Evolutionary conservation across 495 filamentous ascomycete species (phyloP), one percentile per base, ranked within the genome.

Genomic region (Tuber brumale): DNA sequence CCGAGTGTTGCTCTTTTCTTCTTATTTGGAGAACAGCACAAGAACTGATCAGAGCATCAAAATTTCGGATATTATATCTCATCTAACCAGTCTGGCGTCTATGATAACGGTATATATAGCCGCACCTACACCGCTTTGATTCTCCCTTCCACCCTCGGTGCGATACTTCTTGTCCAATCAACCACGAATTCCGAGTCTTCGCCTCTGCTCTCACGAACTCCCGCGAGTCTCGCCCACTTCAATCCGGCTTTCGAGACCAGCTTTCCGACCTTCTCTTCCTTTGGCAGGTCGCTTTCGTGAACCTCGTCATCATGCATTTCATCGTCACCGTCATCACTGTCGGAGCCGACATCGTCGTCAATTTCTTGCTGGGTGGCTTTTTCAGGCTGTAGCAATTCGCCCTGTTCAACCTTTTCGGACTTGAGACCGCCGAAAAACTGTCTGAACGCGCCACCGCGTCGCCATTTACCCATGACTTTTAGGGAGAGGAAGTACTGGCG

Each of bases 401-500:
- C 95, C 81, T 92, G 89, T 3, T 87, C 84, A 0, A 85, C 85
- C 77, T 93, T 74, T 9, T 76, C 76, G 2, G 79, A 76, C 77
- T 57, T 70, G 37, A 77, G 69, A 0, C 18, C 46, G 4, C 70
- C 51, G 70, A 82, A 79, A 39, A 76, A 72, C 18, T 80, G 8
- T 43, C 79, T 70, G 81, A 78, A 84, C 85, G 9, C 84, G 82
- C 61, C 89, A 87, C 90, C 91, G 91, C 27, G 87, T 84, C 70
- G 87, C 94, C 94, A 97, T 79, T 87, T 87, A 4, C 92, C 90
- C 72, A 96, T 83, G 0, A 94, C 90, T 75, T 93, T 93, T 27
- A 96, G 85, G 18, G 89, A 91, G 86, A 95, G 89, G 82, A 97
- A 97, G 80, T 96, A 97, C 83, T 97, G 94, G 6, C 94, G 89